Base-by-base conservation (phyloP, 164 flowering plant genomes). In the Dillenia suffruticosa region DNA sequence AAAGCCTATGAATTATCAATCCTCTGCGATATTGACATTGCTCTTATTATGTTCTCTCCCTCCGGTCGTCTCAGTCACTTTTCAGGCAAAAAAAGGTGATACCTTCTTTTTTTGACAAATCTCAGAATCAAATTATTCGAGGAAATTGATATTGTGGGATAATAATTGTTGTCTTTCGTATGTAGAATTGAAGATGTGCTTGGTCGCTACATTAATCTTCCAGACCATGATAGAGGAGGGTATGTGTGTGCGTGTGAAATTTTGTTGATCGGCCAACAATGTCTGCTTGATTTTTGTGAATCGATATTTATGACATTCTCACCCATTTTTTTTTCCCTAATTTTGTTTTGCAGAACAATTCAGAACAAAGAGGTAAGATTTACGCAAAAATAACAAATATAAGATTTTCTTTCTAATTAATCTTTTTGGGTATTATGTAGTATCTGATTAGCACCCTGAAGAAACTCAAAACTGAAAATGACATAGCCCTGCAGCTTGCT, bases 1-100 rank as follows among this genome's bases (percentile, higher is more conserved):
- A 87, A 87, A 40, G 93, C 93, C 9, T 84, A 87, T 54, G 93
- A 87, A 65, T 81, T 87, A 43, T 81, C 88, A 7, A 70, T 87
- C 63, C 85, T 87, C 0, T 87, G 90, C 43, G 90, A 85, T 58
- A 83, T 85, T 24, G 93, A 85, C 63, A 79, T 87, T 48, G 90
- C 88, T 26, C 88, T 87, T 16, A 77, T 87, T 66, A 83, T 83
- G 87, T 85, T 85, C 71, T 82, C 89, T 53, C 88, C 89, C 19
- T 87, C 93, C 45, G 81, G 76, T 8, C 81, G 85, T 3, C 80
- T 82, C 32, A 77, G 81, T 60, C 85, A 82, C 40, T 82, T 79
- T 66, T 82, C 85, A 49, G 85, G 83, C 63, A 79, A 82, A 51
- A 52, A 69, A 73, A 79, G 83, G 85, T 77, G 44, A 40, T 8